Conservation (phyloP, 108 stramenopile species). For the Skeletonema tropicum region DNA sequence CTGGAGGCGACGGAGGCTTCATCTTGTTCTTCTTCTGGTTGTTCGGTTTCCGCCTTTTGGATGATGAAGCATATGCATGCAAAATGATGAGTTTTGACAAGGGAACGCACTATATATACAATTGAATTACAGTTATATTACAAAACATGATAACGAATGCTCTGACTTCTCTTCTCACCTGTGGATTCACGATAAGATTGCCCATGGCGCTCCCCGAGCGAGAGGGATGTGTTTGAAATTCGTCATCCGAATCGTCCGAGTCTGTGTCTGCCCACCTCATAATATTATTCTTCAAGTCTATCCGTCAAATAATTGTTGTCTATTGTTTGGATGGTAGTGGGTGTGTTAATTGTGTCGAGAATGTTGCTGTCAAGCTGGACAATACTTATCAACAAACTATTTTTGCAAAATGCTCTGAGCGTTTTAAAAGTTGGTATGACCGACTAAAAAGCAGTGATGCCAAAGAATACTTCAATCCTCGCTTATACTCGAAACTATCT, state of each 20-base stretch:
- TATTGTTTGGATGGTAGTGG: no score
- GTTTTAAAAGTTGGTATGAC: no score
- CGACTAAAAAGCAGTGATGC: no score
- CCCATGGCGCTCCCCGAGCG: constrained; percentile 8
- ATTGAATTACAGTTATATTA: no score
- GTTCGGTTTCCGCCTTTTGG: not conserved
- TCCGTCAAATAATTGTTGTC: no score
- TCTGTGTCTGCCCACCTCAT: constrained; percentile 60
- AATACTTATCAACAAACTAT: no score
- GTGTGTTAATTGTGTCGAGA: no score
- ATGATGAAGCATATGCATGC: not conserved
- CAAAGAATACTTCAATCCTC: no score
- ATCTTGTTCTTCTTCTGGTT: constrained; percentile 18
- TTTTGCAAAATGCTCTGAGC: no score
- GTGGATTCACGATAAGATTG: constrained; percentile 2
- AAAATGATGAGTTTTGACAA: not conserved
- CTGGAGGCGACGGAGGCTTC: constrained; percentile 12
- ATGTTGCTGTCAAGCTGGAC: no score
- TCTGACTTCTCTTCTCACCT: not conserved
- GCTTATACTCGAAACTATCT: not conserved
- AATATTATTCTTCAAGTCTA: not conserved
- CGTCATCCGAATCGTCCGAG: constrained; percentile 52
- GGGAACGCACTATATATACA: no score
- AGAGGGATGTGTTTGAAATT: constrained; percentile 47
- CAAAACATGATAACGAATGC: not conserved